phyloP scores from a whole-genome alignment of 2,329 filamentous ascomycete genomes.

The Aspergillus intermedius region DNA sequence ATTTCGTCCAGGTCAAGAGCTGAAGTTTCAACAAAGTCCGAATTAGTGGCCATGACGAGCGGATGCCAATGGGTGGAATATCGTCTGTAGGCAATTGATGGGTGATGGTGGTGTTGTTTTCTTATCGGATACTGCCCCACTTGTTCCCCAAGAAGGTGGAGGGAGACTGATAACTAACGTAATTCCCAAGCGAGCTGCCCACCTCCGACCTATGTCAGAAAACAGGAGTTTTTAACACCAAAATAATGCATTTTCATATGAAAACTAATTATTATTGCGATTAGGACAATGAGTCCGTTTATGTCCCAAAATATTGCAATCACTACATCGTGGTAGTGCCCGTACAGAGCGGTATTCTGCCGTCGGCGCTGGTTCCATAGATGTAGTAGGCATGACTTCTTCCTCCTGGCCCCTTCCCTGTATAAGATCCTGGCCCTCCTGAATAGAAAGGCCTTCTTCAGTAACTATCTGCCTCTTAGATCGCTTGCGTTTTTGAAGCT shows the following conservation, averaged over 20 bases:
- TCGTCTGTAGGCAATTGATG: too few species aligned
- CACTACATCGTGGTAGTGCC: background rate
- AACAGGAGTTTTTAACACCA: background rate
- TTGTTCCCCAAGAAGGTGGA: too few species aligned
- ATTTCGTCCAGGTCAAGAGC: constrained; percentile 27
- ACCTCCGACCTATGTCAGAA: background rate
- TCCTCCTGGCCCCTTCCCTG: background rate
- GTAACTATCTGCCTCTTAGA: background rate
- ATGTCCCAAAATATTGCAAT: background rate
- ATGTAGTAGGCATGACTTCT: background rate
- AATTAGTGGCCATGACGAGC: too few species aligned
- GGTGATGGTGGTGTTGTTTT: too few species aligned
- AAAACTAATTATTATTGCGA: background rate
- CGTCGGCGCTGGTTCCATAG: background rate
- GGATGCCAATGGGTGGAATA: too few species aligned
- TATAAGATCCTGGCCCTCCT: background rate
- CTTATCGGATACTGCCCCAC: too few species aligned
- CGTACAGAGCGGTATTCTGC: background rate
- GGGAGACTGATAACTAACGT: background rate
- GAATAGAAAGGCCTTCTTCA: background rate
- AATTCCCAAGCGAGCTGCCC: background rate
- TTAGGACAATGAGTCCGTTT: background rate
- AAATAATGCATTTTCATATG: background rate
- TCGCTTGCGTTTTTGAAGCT: background rate
- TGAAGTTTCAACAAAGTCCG: constrained; percentile 5